A percentile compares a stretch with the other conserved stretches of the same genome.
Conservation (phyloP, 345 rosid genomes). For the Aegle marmelos region DNA sequence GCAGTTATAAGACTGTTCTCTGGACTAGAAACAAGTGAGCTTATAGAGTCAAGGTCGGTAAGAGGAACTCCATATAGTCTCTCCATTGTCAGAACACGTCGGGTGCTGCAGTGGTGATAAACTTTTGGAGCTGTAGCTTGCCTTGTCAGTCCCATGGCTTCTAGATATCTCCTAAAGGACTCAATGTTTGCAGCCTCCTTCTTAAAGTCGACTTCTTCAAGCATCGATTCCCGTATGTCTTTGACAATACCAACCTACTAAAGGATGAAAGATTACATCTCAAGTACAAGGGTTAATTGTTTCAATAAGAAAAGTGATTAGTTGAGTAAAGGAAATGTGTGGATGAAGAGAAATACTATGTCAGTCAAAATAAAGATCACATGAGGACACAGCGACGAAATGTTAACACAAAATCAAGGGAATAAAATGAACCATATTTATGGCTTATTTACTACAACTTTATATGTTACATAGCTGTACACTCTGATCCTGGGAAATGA, state of each 20-base stretch:
- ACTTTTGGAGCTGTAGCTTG: slow-evolving; percentile 96
- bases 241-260: slow-evolving; percentile 78
- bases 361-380: background rate
- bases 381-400: background rate
- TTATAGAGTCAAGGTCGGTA: slow-evolving; percentile 89
- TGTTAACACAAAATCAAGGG: background rate
- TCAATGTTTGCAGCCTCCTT: slow-evolving; percentile 89
- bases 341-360: background rate
- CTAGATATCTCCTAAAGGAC: slow-evolving; percentile 76
- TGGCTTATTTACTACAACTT: background rate
- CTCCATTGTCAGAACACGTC: slow-evolving; percentile 88
- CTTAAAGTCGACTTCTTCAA: slow-evolving; percentile 92
- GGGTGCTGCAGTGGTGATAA: slow-evolving; percentile 79
- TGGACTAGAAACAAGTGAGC: slow-evolving; percentile 82
- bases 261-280: slow-evolving; percentile 21
- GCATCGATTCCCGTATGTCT: slow-evolving; percentile 94
- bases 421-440: background rate
- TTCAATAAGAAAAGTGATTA: slow-evolving; percentile 5
- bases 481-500: background rate
- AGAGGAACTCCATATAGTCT: slow-evolving; percentile 98
- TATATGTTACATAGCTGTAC: background rate
- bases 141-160: slow-evolving; percentile 77
- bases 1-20: slow-evolving; percentile 92
- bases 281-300: slow-evolving; percentile 3
- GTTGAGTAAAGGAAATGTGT: background rate